Evolutionary conservation across 495 filamentous ascomycete species (phyloP).

Genomic region (Neurospora tetraspora): DNA sequence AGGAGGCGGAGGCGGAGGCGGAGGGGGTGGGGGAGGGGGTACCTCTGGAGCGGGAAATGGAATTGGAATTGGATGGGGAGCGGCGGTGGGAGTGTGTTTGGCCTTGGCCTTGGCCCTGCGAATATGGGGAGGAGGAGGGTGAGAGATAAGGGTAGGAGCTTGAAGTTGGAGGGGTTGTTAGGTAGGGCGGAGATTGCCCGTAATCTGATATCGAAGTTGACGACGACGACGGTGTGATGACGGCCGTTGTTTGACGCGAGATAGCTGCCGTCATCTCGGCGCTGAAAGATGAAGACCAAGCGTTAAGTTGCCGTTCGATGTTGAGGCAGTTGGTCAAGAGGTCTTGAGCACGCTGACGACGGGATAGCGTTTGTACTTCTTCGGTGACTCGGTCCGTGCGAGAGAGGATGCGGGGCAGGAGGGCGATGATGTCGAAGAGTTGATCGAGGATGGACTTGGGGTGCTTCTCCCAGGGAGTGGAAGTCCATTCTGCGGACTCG

Average conservation of each 20-base stretch:
- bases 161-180: background rate
- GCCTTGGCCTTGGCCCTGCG: background rate
- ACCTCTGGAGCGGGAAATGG: background rate
- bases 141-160: too few species aligned
- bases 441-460: slow-evolving; percentile 33
- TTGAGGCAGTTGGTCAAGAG: slow-evolving; percentile 30
- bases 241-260: background rate
- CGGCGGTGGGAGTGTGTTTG: background rate
- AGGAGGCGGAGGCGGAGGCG: background rate
- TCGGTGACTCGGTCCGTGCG: slow-evolving; percentile 23
- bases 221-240: background rate
- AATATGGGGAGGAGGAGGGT: background rate
- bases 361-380: slow-evolving; percentile 15
- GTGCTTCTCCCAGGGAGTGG: slow-evolving; percentile 33
- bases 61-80: background rate
- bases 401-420: slow-evolving; percentile 27
- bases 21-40: background rate
- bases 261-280: slow-evolving; percentile 5
- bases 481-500: slow-evolving; percentile 32
- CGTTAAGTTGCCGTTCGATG: slow-evolving; percentile 28
- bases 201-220: background rate
- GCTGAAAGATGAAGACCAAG: slow-evolving; percentile 26
- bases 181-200: background rate
- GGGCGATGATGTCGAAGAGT: slow-evolving; percentile 31
- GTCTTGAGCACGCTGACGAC: slow-evolving; percentile 30